phyloP scores from a whole-genome alignment of 1,284 basidiomycete genomes.

The Sanguinoderma infundibulare region DNA sequence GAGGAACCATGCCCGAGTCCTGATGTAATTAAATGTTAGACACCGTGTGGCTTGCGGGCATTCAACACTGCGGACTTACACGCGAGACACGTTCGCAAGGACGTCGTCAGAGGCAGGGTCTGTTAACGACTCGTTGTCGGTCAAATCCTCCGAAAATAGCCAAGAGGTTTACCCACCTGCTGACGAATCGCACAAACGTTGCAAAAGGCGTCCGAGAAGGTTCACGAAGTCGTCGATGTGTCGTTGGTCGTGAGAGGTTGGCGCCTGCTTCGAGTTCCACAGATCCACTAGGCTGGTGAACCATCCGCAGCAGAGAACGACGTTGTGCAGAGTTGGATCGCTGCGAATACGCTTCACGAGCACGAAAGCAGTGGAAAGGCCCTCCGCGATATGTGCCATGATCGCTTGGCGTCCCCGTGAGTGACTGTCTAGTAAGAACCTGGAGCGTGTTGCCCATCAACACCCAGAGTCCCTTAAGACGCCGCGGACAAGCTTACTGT shows the following conservation, averaged over 20 bases:
- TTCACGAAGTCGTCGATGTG: background rate
- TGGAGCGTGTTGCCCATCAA: background rate
- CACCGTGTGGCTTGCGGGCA: background rate
- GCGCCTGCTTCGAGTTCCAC: background rate
- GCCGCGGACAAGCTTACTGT: background rate
- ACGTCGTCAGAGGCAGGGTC: background rate
- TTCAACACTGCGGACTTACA: background rate
- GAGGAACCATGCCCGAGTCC: background rate
- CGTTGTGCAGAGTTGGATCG: background rate
- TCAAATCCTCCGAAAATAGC: background rate
- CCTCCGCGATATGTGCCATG: background rate
- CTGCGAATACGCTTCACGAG: background rate
- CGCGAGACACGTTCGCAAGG: background rate
- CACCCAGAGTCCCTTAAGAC: background rate
- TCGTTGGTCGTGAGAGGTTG: background rate
- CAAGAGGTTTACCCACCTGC: background rate
- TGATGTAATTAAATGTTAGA: background rate
- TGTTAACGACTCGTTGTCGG: background rate
- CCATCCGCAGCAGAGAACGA: background rate
- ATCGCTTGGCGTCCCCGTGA: background rate
- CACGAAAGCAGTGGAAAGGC: background rate
- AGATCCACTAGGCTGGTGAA: background rate
- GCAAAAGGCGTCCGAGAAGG: background rate
- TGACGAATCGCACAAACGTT: background rate
- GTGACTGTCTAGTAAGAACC: background rate